These are phyloP conservation scores for Chernovozyma aurita DNA, from an alignment of 1,139 yeast genomes.

Conservation along the genomic window DNA sequence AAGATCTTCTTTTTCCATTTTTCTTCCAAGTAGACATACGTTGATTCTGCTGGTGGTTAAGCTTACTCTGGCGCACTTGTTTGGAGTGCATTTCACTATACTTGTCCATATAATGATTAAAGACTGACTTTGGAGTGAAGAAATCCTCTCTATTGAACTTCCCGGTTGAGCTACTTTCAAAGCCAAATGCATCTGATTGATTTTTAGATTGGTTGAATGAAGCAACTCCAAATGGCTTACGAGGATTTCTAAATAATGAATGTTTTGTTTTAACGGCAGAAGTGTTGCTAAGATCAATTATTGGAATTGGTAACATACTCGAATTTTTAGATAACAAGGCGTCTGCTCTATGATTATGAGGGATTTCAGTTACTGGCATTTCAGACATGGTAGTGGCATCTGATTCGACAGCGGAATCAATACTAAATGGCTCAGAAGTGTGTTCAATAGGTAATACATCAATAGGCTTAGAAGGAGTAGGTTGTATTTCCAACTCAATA, in stretches of 20 bases:
- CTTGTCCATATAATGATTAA: slow-evolving; percentile 68
- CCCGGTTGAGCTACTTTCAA: slow-evolving; percentile 16
- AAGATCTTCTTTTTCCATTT: slow-evolving; percentile 26
- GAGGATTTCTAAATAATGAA: slow-evolving; percentile 43
- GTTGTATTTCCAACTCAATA: not conserved
- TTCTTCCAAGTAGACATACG: slow-evolving; percentile 29
- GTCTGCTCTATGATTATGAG: slow-evolving; percentile 44
- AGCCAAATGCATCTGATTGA: slow-evolving; percentile 7
- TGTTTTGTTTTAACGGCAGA: slow-evolving; percentile 1
- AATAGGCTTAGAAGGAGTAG: not conserved
- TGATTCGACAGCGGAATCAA: slow-evolving; percentile 10
- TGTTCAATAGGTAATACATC: not conserved
- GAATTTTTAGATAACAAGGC: slow-evolving; percentile 40
- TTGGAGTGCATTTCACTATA: slow-evolving; percentile 37
- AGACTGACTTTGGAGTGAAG: slow-evolving; percentile 74
- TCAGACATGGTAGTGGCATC: slow-evolving; percentile 7
- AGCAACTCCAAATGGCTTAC: slow-evolving; percentile 65
- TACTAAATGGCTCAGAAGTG: not conserved
- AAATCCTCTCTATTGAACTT: slow-evolving; percentile 63
- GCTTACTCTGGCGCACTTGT: slow-evolving; percentile 2
- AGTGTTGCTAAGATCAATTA: slow-evolving; percentile 20
- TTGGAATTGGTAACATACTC: slow-evolving; percentile 43
- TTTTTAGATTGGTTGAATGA: slow-evolving; percentile 40
- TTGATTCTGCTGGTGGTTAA: slow-evolving; percentile 10
- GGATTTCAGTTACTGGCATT: slow-evolving; percentile 16